These are phyloP conservation scores for Plasmodium billcollinsi DNA, from an alignment of 169 alveolate genomes.

Conservation along the genomic window DNA sequence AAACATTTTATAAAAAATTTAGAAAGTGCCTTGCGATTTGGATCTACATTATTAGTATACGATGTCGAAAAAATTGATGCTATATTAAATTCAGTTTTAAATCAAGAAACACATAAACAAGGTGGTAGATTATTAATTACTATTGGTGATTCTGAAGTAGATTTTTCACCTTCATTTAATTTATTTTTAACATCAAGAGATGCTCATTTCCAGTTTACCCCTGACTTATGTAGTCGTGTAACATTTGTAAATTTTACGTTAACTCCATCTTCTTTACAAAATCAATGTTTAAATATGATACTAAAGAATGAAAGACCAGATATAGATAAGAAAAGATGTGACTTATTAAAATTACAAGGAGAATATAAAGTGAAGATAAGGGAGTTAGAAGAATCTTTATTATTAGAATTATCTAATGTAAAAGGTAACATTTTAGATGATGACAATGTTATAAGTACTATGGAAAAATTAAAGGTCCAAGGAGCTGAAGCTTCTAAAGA, in stretches of 20 bases:
- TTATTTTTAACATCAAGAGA: constrained; percentile 96
- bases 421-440: constrained; percentile 97
- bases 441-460: constrained; percentile 91
- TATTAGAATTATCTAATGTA: constrained; percentile 94
- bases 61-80: constrained; percentile 95
- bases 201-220: constrained; percentile 95
- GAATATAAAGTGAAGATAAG: constrained; percentile 91
- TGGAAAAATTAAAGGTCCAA: constrained; percentile 93
- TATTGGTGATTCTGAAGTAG: constrained; percentile 98
- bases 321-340: constrained; percentile 95
- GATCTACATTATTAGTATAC: constrained; percentile 95
- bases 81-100: constrained; percentile 89
- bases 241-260: constrained; percentile 97
- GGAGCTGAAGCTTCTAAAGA: constrained; percentile 94
- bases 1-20: constrained; percentile 93
- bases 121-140: constrained; percentile 97
- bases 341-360: constrained; percentile 95
- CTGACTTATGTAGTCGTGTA: constrained; percentile 98
- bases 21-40: constrained; percentile 96
- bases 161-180: constrained; percentile 95
- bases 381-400: constrained; percentile 96
- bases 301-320: constrained; percentile 97
- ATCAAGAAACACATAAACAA: constrained; percentile 95
- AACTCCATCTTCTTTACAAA: constrained; percentile 95
- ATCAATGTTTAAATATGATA: constrained; percentile 93